phyloP scores from a whole-genome alignment of 2,329 filamentous ascomycete genomes.

The Colletotrichum camelliae region DNA sequence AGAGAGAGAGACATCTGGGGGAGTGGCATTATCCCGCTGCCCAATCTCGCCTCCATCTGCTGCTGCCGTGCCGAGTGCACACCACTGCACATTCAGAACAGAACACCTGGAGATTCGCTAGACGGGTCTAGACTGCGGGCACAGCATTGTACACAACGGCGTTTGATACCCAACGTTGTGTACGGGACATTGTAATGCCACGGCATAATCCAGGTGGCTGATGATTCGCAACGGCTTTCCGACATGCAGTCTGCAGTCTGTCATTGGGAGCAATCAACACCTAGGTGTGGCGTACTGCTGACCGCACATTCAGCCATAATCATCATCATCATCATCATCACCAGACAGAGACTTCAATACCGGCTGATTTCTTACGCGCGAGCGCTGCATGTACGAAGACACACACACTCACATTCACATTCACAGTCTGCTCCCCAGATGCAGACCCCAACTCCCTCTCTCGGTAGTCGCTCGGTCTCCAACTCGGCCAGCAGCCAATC shows the following conservation, averaged over 20 bases:
- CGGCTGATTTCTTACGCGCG: background rate
- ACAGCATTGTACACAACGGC: background rate
- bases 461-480: background rate
- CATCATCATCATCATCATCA: background rate
- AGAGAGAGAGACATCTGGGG: background rate
- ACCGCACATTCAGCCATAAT: background rate
- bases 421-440: background rate
- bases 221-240: background rate
- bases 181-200: background rate
- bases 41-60: conserved; percentile 7
- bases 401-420: background rate
- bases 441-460: background rate
- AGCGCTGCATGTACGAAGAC: background rate
- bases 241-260: background rate
- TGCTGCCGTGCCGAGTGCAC: background rate
- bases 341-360: background rate
- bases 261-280: background rate
- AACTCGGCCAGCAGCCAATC: background rate
- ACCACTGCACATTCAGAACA: background rate
- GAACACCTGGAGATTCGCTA: background rate
- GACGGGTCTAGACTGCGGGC: background rate
- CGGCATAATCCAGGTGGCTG: background rate
- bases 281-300: background rate
- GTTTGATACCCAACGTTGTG: background rate
- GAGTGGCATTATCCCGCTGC: conserved; percentile 1